A percentile compares a stretch with the other conserved stretches of the same genome.
These are phyloP conservation scores for Tephrocybe sp. DNA, from an alignment of 768 basidiomycete genomes.

Conservation along the genomic window DNA sequence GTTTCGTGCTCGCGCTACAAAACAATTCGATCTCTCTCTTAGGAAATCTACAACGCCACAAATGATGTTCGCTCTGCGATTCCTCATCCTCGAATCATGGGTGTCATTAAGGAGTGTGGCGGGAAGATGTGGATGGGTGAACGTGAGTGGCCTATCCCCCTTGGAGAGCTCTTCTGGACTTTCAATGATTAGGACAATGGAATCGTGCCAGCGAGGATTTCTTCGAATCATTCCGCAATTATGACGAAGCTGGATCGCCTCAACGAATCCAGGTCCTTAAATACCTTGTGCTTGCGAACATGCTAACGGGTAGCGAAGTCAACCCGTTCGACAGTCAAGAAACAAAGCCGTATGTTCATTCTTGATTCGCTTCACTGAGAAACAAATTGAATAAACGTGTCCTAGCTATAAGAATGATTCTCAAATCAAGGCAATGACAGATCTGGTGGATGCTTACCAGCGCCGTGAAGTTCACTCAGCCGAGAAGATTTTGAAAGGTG, in stretches of 20 bases:
- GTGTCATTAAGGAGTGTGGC: conserved; percentile 98
- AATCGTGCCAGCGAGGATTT: conserved; percentile 96
- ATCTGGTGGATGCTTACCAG: conserved; percentile 95
- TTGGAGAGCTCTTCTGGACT: not conserved
- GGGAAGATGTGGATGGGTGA: conserved; percentile 99
- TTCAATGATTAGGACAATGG: conserved; percentile 73
- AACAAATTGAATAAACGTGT: not conserved
- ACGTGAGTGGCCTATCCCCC: conserved; percentile 46
- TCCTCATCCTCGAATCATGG: conserved; percentile 97
- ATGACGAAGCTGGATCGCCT: conserved; percentile 96
- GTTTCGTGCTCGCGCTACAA: not conserved
- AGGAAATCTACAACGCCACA: conserved; percentile 98
- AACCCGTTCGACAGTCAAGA: conserved; percentile 99
- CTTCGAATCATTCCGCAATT: conserved; percentile 98
- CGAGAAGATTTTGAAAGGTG: conserved; percentile 91
- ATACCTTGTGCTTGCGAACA: conserved; percentile 95
- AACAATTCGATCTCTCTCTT: not conserved
- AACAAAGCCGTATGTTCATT: conserved; percentile 83
- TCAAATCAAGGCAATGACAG: conserved; percentile 98
- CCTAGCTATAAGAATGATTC: conserved; percentile 89
- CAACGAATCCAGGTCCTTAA: conserved; percentile 98
- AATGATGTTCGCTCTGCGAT: conserved; percentile 93
- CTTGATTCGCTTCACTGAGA: not conserved
- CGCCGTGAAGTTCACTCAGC: conserved; percentile 95
- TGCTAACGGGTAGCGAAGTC: conserved; percentile 97